These are phyloP conservation scores for Xylaria sp. DNA, from an alignment of 2,329 filamentous ascomycete species.

Conservation along the genomic window DNA sequence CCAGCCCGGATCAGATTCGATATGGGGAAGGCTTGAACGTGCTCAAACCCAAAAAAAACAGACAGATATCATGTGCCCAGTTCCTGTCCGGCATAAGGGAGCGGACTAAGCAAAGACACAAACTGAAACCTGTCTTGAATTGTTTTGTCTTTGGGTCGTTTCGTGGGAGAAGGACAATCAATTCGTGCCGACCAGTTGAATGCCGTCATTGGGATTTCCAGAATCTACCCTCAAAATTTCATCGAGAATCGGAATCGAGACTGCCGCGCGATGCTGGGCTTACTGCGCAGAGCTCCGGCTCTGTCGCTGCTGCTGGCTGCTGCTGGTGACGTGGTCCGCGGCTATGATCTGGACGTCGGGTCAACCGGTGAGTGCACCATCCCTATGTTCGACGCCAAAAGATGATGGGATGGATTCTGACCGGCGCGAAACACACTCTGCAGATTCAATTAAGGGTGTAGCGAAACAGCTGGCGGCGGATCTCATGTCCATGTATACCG, in stretches of 20 bases:
- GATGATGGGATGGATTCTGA: constrained; percentile 6
- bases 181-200: neutral
- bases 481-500: constrained; percentile 44
- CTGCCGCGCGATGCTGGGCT: constrained; percentile 19
- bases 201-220: neutral
- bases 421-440: neutral
- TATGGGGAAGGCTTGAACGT: neutral
- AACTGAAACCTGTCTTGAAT: too few species aligned
- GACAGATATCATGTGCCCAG: too few species aligned
- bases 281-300: constrained; percentile 20
- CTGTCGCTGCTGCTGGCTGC: constrained; percentile 10
- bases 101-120: too few species aligned
- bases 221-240: neutral
- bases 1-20: neutral
- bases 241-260: neutral
- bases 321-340: constrained; percentile 1
- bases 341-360: constrained; percentile 28
- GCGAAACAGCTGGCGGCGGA: constrained; percentile 48
- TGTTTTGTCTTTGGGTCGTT: too few species aligned
- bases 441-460: constrained; percentile 47
- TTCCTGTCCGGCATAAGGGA: too few species aligned
- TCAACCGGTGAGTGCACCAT: constrained; percentile 24
- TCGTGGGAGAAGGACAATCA: too few species aligned
- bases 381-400: neutral
- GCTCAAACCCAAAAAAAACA: too few species aligned